Evolutionary conservation across 257 asterid genomes (phyloP), one percentile per base, ranked within the genome.

Genomic region (Solanum dulcamara): DNA sequence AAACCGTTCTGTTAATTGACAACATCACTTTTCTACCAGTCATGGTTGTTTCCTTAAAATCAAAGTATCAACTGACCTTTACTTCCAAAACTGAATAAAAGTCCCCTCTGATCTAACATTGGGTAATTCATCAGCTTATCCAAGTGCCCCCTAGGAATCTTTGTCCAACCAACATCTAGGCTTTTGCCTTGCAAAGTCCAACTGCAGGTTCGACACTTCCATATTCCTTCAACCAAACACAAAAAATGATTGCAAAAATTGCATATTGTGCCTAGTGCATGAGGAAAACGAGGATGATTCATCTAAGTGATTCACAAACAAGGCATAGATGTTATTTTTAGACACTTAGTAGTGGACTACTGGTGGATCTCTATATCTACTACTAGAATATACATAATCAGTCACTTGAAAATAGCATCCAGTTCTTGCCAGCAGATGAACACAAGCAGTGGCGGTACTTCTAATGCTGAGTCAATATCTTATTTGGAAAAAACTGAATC

Each of bases 151-250:
- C 83, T 93, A 89, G 87, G 93, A 86, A 88, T 90, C 91, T 85
- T 96, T 87, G 86, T 85, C 90, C 83, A 94, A 85, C 90, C 95
- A 84, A 87, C 80, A 89, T 87, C 81, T 87, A 90, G 87, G 90
- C 90, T 89, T 88, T 93, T 93, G 88, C 91, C 89, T 90, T 88
- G 85, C 86, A 92, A 87, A 81, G 90, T 92, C 99, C 98, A 94
- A 89, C 90, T 46, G 98, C 98, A 96, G 93, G 91, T 84, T 90
- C 91, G 93, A 92, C 98, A 96, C 92, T 94, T 96, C 99, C 99
- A 96, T 88, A 87, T 86, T 90, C 98, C 99, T 94, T 95, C 96
- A 92, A 90, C 89, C 87, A 94, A 59, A 90, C 86, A 90, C 82
- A 85, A 87, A 67, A 85, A 75, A 85, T 89, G 91, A 87, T 82